Conservation (phyloP, 306 rosid genomes). For the Glycine latifolia region DNA sequence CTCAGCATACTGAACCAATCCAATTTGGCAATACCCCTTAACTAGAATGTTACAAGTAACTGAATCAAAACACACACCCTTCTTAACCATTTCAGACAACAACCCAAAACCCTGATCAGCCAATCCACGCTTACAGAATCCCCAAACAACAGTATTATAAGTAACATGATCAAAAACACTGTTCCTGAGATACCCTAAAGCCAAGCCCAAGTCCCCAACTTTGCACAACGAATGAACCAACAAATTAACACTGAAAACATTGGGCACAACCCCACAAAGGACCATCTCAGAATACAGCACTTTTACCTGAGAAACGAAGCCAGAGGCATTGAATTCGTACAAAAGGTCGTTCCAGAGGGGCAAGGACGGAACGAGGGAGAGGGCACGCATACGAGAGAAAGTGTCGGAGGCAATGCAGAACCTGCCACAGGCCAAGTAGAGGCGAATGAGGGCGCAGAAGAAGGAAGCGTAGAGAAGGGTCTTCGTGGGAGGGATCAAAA, state of each 20-base stretch:
- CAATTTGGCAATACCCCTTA: conserved; percentile 71
- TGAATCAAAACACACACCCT: conserved; percentile 59
- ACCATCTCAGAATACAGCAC: conserved; percentile 63
- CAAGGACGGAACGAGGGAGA: conserved; percentile 62
- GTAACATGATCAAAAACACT: conserved; percentile 64
- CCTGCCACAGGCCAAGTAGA: conserved; percentile 70
- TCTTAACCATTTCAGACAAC: conserved; percentile 79
- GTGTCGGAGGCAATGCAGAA: conserved; percentile 56
- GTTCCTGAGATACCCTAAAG: conserved; percentile 62
- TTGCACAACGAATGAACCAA: conserved; percentile 83
- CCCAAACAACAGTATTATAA: conserved; percentile 78
- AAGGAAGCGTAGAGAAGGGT: conserved; percentile 65
- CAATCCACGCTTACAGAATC: conserved; percentile 66
- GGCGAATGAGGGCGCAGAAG: conserved; percentile 77
- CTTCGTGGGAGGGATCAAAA: conserved; percentile 52
- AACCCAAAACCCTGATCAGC: conserved; percentile 70
- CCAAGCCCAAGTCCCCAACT: conserved; percentile 64
- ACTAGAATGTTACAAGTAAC: conserved; percentile 68
- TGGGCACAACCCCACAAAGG: conserved; percentile 67
- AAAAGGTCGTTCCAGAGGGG: conserved; percentile 73
- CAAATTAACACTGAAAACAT: conserved; percentile 66
- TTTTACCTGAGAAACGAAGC: conserved; percentile 71
- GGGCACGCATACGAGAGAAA: conserved; percentile 64
- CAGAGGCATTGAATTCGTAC: conserved; percentile 63
- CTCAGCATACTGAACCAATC: conserved; percentile 66